Conservation (phyloP, 2,329 filamentous ascomycete genomes). For the Diatrype stigma region DNA sequence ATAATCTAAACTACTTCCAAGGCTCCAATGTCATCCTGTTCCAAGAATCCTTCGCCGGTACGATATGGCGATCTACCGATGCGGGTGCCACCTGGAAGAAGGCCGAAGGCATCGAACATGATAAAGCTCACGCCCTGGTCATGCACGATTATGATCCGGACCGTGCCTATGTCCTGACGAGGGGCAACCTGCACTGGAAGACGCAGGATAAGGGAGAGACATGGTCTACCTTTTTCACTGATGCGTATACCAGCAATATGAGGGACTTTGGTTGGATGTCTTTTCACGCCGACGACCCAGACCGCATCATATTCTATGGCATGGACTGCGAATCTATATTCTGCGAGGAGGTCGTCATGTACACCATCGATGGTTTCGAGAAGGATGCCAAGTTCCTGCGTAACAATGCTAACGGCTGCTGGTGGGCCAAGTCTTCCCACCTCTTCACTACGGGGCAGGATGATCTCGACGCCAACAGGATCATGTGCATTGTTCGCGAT, state of each 20-base stretch:
- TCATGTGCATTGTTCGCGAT: conserved; percentile 70
- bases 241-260: conserved; percentile 52
- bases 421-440: conserved; percentile 78
- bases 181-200: conserved; percentile 68
- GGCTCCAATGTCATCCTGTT: conserved; percentile 79
- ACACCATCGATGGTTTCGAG: conserved; percentile 84
- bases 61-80: conserved; percentile 74
- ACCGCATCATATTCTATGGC: conserved; percentile 82
- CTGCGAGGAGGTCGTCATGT: conserved; percentile 62
- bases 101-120: conserved; percentile 61
- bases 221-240: conserved; percentile 71
- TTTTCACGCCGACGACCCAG: conserved; percentile 80
- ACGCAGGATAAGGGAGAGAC: conserved; percentile 78
- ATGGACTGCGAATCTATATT: conserved; percentile 62
- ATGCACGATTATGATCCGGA: conserved; percentile 76
- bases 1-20: conserved; percentile 82
- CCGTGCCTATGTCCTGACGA: conserved; percentile 76
- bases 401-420: conserved; percentile 68
- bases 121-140: conserved; percentile 57
- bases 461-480: conserved; percentile 62
- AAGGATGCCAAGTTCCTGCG: conserved; percentile 61
- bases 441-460: conserved; percentile 67
- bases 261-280: conserved; percentile 49
- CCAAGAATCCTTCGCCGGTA: conserved; percentile 59
- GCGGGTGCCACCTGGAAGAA: conserved; percentile 74